Conservation (phyloP, 768 basidiomycete species). For the Candolleomyces efflorescens region DNA sequence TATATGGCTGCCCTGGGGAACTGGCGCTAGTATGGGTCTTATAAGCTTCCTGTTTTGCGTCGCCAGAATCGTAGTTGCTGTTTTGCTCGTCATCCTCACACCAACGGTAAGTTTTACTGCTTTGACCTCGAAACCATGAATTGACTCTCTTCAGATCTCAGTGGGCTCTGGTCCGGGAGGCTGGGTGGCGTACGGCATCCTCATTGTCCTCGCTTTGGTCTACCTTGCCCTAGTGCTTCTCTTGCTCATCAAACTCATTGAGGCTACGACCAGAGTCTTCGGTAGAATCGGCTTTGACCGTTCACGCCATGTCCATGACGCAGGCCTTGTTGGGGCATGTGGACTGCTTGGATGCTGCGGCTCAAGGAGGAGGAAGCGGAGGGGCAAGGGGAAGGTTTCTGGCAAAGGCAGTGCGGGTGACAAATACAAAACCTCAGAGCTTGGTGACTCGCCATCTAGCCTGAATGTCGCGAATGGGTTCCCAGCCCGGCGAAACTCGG, state of each 20-base stretch:
- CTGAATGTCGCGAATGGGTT: neutral
- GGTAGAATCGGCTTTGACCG: slow-evolving; percentile 82
- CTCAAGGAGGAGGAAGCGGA: slow-evolving; percentile 14
- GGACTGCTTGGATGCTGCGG: slow-evolving; percentile 67
- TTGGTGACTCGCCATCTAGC: neutral
- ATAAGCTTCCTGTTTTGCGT: slow-evolving; percentile 93
- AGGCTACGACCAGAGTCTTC: slow-evolving; percentile 74
- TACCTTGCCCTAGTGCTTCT: slow-evolving; percentile 82
- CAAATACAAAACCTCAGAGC: slow-evolving; percentile 3
- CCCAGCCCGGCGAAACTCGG: slow-evolving; percentile 28
- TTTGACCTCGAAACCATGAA: neutral
- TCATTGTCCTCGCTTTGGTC: slow-evolving; percentile 77
- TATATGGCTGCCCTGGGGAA: slow-evolving; percentile 95
- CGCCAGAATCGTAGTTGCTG: slow-evolving; percentile 83
- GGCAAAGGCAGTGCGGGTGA: slow-evolving; percentile 1
- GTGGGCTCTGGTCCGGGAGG: slow-evolving; percentile 77
- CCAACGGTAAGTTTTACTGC: slow-evolving; percentile 61
- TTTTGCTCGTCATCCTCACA: slow-evolving; percentile 85
- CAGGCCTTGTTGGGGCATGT: slow-evolving; percentile 83
- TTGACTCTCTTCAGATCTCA: slow-evolving; percentile 54
- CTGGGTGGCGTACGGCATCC: slow-evolving; percentile 93
- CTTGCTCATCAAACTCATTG: slow-evolving; percentile 79
- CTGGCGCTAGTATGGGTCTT: slow-evolving; percentile 94
- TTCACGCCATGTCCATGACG: slow-evolving; percentile 73
- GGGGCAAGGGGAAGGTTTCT: neutral